phyloP scores from a whole-genome alignment of 2,329 filamentous ascomycete genomes.

The Rhinocladiella mackenziei region DNA sequence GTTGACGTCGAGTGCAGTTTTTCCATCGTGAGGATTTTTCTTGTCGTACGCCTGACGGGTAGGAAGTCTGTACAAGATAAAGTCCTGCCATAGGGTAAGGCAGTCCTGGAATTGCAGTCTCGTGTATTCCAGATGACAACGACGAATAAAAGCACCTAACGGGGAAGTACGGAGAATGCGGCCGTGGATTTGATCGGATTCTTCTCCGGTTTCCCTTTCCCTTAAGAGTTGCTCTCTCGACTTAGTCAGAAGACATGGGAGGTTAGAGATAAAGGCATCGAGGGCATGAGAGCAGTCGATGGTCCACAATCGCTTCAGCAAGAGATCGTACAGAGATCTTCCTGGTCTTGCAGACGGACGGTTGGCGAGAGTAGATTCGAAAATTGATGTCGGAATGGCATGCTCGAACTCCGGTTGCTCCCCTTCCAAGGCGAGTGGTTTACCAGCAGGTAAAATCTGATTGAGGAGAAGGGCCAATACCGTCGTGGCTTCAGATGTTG shows the following conservation, averaged over 20 bases:
- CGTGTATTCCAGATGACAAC: constrained; percentile 73
- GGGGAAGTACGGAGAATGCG: constrained; percentile 69
- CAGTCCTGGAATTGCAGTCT: constrained; percentile 75
- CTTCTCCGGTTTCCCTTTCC: constrained; percentile 52
- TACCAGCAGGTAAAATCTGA: constrained; percentile 54
- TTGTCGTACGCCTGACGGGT: constrained; percentile 61
- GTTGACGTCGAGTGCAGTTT: constrained; percentile 58
- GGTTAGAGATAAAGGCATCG: constrained; percentile 67
- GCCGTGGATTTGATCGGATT: constrained; percentile 40
- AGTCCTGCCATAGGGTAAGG: constrained; percentile 73
- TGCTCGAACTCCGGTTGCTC: constrained; percentile 7
- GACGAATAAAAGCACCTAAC: constrained; percentile 73
- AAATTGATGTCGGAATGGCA: constrained; percentile 38
- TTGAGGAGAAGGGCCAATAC: constrained; percentile 75
- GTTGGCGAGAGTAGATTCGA: constrained; percentile 46
- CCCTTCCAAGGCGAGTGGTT: constrained; percentile 31
- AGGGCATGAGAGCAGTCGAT: constrained; percentile 77
- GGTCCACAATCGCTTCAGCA: constrained; percentile 76
- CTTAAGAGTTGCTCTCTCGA: constrained; percentile 58
- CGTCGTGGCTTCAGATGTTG: constrained; percentile 65
- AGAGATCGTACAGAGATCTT: constrained; percentile 79
- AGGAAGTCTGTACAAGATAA: constrained; percentile 74
- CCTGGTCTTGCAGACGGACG: constrained; percentile 61
- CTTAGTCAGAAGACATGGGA: constrained; percentile 57
- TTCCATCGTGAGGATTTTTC: constrained; percentile 46